Conservation (phyloP, 2,329 filamentous ascomycete species). For the Scopulariopsis brevicaulis region DNA sequence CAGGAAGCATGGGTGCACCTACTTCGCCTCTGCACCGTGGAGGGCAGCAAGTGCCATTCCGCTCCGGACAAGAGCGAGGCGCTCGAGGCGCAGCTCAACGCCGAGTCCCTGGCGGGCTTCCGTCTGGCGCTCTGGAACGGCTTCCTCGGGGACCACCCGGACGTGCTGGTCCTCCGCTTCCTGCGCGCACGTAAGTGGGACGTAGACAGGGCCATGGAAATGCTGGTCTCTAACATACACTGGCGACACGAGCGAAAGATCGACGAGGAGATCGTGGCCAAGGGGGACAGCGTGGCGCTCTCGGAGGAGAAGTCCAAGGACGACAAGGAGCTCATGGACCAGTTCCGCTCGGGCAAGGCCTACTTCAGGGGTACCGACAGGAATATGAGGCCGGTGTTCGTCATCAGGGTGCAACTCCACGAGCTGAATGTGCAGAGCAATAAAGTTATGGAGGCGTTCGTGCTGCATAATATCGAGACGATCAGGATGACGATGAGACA, state of each 20-base stretch:
- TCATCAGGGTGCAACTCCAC: constrained; percentile 75
- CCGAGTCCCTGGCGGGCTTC: constrained; percentile 65
- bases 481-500: constrained; percentile 70
- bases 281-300: constrained; percentile 60
- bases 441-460: constrained; percentile 74
- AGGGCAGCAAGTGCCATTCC: constrained; percentile 14
- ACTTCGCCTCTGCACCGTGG: constrained; percentile 49
- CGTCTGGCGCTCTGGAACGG: constrained; percentile 79
- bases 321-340: constrained; percentile 66
- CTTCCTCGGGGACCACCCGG: constrained; percentile 91
- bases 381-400: constrained; percentile 72
- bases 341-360: constrained; percentile 84
- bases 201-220: constrained; percentile 83
- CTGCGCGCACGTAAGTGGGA: constrained; percentile 92
- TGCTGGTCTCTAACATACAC: constrained; percentile 88
- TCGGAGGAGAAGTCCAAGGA: constrained; percentile 40
- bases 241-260: constrained; percentile 86
- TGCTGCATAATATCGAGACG: constrained; percentile 89
- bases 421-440: constrained; percentile 72
- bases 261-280: constrained; percentile 74
- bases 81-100: constrained; percentile 41
- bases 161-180: constrained; percentile 72
- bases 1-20: constrained; percentile 75
- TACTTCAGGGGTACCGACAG: constrained; percentile 84
- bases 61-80: constrained; percentile 45